Evolutionary conservation across 2,329 filamentous ascomycete genomes (phyloP), one percentile per base, ranked within the genome.

Genomic region (Orbilia blumenaviensis): DNA sequence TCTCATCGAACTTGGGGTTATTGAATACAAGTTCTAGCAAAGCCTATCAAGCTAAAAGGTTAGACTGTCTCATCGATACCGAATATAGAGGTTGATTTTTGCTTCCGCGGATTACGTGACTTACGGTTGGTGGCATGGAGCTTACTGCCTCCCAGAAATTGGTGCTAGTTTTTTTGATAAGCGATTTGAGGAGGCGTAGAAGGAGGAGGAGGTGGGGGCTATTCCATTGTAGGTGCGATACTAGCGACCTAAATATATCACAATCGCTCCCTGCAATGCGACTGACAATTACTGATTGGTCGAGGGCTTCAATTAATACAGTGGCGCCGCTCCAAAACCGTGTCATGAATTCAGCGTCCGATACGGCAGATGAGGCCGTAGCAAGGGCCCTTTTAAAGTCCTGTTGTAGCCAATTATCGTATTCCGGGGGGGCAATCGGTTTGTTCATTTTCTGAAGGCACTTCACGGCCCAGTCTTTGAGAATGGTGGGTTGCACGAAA

Each of bases 71-170:
- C n/a, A n/a, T 12, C 16, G 18, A 69, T 69, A 54, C 2, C 21
- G 0, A 16, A 29, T 21, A 5, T 14, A 25, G 14, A 14, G 78
- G 29, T 5, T 8, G 25, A 46, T 32, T 18, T 50, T 12, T 21
- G 7, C 21, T 29, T 44, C 23, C 12, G 12, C 27, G 29, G 14
- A 14, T 32, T 32, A n/a, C 12, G 27, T 27, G n/a, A 56, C 71
- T 48, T 58, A 75, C 71, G 14, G 64, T 67, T 38, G 71, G 71
- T 46, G 71, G 71, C 71, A 75, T 75, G 2, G 71, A 75, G 46
- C 71, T 52, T 8, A 75, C 79, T 16, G 78, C 77, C 58, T 80
- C 79, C 79, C 79, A 80, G 38, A 80, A 79, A 48, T 80, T 78
- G 32, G 74, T 67, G n/a, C 76, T 77, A 16, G 80, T 69, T 54